phyloP scores from a whole-genome alignment of 768 basidiomycete genomes.

The Leccinum subtestaceum region DNA sequence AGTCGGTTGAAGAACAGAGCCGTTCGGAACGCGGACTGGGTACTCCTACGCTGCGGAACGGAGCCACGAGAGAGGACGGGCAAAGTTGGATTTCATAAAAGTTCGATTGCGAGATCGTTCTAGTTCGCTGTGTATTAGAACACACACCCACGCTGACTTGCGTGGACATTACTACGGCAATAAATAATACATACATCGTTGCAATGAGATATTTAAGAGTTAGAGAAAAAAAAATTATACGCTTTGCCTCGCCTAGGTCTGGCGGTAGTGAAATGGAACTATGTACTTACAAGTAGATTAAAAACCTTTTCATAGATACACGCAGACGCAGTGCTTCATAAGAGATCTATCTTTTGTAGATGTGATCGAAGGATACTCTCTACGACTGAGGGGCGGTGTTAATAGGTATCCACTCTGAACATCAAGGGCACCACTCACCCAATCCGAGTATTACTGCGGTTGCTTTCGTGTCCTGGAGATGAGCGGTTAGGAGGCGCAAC shows the following conservation, averaged over 20 bases:
- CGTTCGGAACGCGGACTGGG: constrained; percentile 60
- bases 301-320: constrained; percentile 2
- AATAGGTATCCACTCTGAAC: constrained; percentile 4
- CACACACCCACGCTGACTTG: neutral
- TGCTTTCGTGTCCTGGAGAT: constrained; percentile 63
- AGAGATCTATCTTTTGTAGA: constrained; percentile 65
- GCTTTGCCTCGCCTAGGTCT: neutral
- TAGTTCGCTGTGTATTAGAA: constrained; percentile 4
- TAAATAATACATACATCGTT: neutral
- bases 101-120: neutral
- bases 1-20: constrained; percentile 44
- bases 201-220: neutral
- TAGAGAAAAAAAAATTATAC: neutral
- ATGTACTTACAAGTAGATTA: neutral
- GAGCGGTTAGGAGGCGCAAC: constrained; percentile 7
- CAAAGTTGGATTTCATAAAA: constrained; percentile 5
- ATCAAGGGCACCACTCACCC: constrained; percentile 44
- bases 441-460: constrained; percentile 70
- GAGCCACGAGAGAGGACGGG: constrained; percentile 34
- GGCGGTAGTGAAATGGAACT: neutral
- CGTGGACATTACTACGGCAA: neutral
- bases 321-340: constrained; percentile 37
- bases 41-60: constrained; percentile 58
- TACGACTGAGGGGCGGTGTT: constrained; percentile 44
- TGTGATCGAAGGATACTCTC: constrained; percentile 73